These are phyloP conservation scores for Climacium dendroides DNA, from an alignment of 225 moss, liverwort and hornwort species.

Conservation along the genomic window DNA sequence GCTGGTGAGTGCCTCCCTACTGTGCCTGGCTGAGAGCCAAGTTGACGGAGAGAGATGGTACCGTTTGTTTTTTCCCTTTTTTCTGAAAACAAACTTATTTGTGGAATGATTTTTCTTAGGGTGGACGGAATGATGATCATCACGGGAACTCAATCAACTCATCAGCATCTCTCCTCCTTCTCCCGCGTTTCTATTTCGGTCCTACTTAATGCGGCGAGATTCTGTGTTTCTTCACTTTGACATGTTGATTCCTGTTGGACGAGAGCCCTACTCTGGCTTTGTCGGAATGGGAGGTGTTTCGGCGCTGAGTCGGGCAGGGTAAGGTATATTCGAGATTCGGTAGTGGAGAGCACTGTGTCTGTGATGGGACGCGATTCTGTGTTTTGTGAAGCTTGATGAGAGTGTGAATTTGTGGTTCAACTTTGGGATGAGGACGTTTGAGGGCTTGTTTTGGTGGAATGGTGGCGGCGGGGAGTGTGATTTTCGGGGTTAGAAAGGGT, in stretches of 20 bases:
- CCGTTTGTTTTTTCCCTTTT: neutral
- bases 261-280: neutral
- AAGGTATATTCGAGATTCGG: neutral
- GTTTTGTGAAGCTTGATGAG: neutral
- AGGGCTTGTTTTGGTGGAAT: neutral
- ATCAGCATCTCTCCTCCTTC: neutral
- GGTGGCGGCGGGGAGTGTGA: neutral
- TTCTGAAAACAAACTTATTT: neutral
- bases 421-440: neutral
- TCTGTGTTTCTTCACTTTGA: neutral
- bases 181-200: neutral
- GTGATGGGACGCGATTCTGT: neutral
- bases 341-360: neutral
- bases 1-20: neutral
- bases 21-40: neutral
- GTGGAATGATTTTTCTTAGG: neutral
- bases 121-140: neutral
- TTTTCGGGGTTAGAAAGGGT: neutral
- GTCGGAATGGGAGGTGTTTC: constrained; percentile 6
- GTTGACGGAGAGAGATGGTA: neutral
- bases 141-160: neutral
- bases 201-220: neutral
- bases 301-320: neutral
- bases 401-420: neutral
- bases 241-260: neutral